Percentiles rank a stretch among this genome's conserved stretches.
These are phyloP conservation scores for Fusarium begoniae DNA, from an alignment of 2,329 filamentous ascomycete species.

Conservation along the genomic window DNA sequence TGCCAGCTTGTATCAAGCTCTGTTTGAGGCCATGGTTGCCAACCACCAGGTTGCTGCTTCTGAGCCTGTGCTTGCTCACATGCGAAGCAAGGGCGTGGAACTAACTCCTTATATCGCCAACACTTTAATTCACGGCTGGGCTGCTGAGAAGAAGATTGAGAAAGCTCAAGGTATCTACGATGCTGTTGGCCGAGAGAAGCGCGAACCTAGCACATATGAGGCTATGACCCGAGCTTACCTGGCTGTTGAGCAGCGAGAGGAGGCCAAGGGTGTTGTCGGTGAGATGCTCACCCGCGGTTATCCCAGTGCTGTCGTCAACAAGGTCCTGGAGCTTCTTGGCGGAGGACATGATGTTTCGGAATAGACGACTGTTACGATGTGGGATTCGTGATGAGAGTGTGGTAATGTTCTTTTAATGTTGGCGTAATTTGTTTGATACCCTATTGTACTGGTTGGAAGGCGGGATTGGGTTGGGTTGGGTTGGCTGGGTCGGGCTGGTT, in stretches of 20 bases:
- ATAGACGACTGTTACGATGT: slow-evolving; percentile 22
- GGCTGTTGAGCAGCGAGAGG: slow-evolving; percentile 79
- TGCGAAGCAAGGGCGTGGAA: slow-evolving; percentile 78
- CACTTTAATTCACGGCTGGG: slow-evolving; percentile 97
- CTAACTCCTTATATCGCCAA: slow-evolving; percentile 99
- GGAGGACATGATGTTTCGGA: slow-evolving; percentile 56
- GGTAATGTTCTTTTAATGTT: slow-evolving; percentile 39
- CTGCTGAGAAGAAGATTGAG: slow-evolving; percentile 79
- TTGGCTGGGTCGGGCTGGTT: slow-evolving; percentile 8
- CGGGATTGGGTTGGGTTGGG: neutral
- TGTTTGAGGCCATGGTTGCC: slow-evolving; percentile 97
- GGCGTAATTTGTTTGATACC: slow-evolving; percentile 46
- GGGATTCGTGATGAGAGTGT: slow-evolving; percentile 13
- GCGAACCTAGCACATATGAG: slow-evolving; percentile 98
- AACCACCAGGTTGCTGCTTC: slow-evolving; percentile 86
- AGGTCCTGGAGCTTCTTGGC: slow-evolving; percentile 89
- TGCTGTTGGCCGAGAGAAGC: slow-evolving; percentile 77
- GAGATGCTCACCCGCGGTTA: slow-evolving; percentile 94
- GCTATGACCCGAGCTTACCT: slow-evolving; percentile 97
- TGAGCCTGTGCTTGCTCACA: slow-evolving; percentile 76
- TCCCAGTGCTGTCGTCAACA: slow-evolving; percentile 88
- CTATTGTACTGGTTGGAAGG: slow-evolving; percentile 40
- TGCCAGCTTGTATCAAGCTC: slow-evolving; percentile 90
- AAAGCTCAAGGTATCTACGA: slow-evolving; percentile 84
- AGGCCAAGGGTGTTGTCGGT: slow-evolving; percentile 80